These are phyloP conservation scores for Suillus subalutaceus DNA, from an alignment of 768 basidiomycete genomes.

Conservation along the genomic window DNA sequence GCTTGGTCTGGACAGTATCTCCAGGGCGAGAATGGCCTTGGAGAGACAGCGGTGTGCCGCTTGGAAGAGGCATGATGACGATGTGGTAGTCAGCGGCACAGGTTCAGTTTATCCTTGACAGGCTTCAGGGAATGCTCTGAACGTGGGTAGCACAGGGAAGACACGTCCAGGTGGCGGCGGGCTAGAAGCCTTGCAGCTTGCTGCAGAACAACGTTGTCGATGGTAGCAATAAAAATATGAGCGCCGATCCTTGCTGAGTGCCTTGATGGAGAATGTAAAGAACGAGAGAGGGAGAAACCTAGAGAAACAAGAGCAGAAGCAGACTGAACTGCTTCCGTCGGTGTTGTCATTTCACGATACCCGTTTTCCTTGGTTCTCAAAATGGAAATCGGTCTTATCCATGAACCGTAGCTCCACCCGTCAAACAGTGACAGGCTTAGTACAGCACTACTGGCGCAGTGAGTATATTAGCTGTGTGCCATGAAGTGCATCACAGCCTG, in stretches of 20 bases:
- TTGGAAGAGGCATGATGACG: constrained; percentile 66
- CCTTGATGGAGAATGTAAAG: constrained; percentile 8
- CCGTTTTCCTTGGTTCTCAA: constrained; percentile 8
- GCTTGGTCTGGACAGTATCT: constrained; percentile 57
- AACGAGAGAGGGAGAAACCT: constrained; percentile 11
- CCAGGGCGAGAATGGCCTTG: constrained; percentile 59
- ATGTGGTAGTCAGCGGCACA: not conserved
- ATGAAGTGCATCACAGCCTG: not conserved
- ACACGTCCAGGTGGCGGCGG: constrained; percentile 7
- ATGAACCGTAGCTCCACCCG: not conserved
- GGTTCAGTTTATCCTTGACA: not conserved
- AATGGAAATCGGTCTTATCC: constrained; percentile 11
- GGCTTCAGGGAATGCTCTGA: not conserved
- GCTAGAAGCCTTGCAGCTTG: constrained; percentile 3
- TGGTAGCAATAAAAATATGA: not conserved
- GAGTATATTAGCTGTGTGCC: not conserved
- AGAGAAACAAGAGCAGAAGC: constrained; percentile 11
- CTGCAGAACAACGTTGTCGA: constrained; percentile 6
- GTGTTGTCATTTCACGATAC: constrained; percentile 5
- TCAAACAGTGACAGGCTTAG: no score
- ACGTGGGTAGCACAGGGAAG: constrained; percentile 10
- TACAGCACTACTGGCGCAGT: not conserved
- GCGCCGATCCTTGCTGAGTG: not conserved
- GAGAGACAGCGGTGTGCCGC: constrained; percentile 54
- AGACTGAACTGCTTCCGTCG: constrained; percentile 10